Conservation (phyloP, 306 rosid species). For the Heteromeles arbutifolia region DNA sequence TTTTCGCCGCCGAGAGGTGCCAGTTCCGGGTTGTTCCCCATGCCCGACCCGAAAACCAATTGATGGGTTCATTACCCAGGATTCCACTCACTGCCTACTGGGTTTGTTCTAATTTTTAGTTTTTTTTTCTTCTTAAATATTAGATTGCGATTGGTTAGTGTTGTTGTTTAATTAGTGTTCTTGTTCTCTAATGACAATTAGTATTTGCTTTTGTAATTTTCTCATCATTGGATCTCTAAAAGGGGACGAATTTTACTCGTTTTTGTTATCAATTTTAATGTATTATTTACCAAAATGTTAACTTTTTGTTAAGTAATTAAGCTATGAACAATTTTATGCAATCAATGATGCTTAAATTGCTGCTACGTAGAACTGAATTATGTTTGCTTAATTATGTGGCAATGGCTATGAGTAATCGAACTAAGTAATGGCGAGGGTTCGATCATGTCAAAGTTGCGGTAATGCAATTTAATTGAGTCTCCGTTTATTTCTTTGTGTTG, state of each 20-base stretch:
- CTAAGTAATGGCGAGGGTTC: not conserved
- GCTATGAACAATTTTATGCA: not conserved
- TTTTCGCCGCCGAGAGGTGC: conserved; percentile 94
- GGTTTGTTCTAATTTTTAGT: conserved; percentile 11
- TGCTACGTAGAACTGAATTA: not conserved
- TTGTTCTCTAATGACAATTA: not conserved
- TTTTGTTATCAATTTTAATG: not conserved
- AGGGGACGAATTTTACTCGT: not conserved
- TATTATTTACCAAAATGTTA: not conserved
- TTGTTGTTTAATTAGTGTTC: not conserved
- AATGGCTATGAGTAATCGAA: not conserved
- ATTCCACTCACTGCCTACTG: not conserved
- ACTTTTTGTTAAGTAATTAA: not conserved
- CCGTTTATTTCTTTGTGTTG: not conserved
- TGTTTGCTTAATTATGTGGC: no score
- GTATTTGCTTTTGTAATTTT: not conserved
- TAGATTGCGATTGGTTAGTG: conserved; percentile 6
- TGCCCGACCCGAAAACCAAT: conserved; percentile 94
- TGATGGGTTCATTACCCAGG: conserved; percentile 25
- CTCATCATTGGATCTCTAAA: not conserved
- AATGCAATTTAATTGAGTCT: not conserved
- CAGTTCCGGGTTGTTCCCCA: conserved; percentile 73
- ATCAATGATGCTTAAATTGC: not conserved
- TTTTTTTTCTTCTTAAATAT: not conserved
- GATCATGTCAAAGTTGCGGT: not conserved